A percentile compares a stretch with the other conserved stretches of the same genome.
These are phyloP conservation scores for Uncinocarpus reesii DNA, from an alignment of 2,329 filamentous ascomycete species.

Conservation along the genomic window DNA sequence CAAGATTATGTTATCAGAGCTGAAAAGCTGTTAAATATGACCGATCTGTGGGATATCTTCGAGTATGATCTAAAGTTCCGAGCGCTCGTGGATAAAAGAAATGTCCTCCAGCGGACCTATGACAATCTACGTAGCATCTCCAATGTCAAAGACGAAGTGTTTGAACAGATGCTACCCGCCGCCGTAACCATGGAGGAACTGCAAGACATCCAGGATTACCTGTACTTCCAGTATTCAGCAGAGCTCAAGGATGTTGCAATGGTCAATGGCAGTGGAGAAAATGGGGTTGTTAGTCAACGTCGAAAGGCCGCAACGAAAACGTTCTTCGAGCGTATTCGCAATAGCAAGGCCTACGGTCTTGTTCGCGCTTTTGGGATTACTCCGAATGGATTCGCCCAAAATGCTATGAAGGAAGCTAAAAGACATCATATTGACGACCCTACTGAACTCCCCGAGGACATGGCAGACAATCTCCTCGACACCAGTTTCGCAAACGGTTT, in stretches of 20 bases:
- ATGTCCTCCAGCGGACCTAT: slow-evolving; percentile 68
- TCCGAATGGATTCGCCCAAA: slow-evolving; percentile 78
- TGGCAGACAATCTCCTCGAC: slow-evolving; percentile 68
- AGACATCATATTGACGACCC: slow-evolving; percentile 80
- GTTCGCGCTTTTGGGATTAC: slow-evolving; percentile 85
- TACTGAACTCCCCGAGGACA: slow-evolving; percentile 65
- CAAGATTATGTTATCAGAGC: slow-evolving; percentile 64
- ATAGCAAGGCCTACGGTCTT: slow-evolving; percentile 66
- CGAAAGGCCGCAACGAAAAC: slow-evolving; percentile 74
- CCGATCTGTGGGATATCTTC: slow-evolving; percentile 88
- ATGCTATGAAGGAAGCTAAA: slow-evolving; percentile 66
- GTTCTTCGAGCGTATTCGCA: slow-evolving; percentile 73
- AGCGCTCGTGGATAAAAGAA: slow-evolving; percentile 83
- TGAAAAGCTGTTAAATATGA: slow-evolving; percentile 82
- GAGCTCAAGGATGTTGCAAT: slow-evolving; percentile 71
- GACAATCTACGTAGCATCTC: slow-evolving; percentile 60
- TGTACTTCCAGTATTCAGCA: slow-evolving; percentile 83
- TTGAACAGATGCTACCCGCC: slow-evolving; percentile 70
- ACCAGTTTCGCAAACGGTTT: slow-evolving; percentile 66
- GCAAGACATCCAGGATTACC: slow-evolving; percentile 90
- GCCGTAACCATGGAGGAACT: slow-evolving; percentile 87
- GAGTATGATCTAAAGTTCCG: slow-evolving; percentile 93
- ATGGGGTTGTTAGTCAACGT: slow-evolving; percentile 58
- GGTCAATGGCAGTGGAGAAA: slow-evolving; percentile 46
- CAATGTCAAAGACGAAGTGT: slow-evolving; percentile 58